Conservation (phyloP, 139 green algal species). For the Micromonas commoda region DNA sequence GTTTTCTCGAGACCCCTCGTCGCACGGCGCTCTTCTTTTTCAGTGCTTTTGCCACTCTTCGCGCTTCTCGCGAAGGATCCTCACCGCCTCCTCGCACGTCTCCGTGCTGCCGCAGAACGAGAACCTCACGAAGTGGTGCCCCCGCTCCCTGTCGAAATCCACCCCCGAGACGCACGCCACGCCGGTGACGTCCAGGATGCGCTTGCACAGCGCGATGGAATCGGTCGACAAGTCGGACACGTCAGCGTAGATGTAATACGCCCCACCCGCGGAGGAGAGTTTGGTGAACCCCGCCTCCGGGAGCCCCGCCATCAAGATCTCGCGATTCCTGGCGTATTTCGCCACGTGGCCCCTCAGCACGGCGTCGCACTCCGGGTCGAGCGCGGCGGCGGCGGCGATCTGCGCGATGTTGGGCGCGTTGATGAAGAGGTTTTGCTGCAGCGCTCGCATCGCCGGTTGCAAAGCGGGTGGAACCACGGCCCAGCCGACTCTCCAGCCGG, state of each 20-base stretch:
- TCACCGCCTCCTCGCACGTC: not conserved
- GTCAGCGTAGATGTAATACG: slow-evolving; percentile 36
- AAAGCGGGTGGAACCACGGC: slow-evolving; percentile 20
- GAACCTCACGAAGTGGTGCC: slow-evolving; percentile 27
- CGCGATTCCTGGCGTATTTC: slow-evolving; percentile 20
- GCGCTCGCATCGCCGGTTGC: not conserved
- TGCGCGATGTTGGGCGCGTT: slow-evolving; percentile 31
- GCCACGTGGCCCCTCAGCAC: slow-evolving; percentile 22
- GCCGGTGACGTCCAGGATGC: slow-evolving; percentile 15
- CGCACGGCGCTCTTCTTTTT: no score
- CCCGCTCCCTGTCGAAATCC: slow-evolving; percentile 25
- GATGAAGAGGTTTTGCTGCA: slow-evolving; percentile 32
- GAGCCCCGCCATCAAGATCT: slow-evolving; percentile 30
- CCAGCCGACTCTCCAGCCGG: slow-evolving; percentile 34
- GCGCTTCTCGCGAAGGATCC: not conserved
- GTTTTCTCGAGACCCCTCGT: no score
- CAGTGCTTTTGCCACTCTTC: not conserved
- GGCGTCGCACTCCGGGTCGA: slow-evolving; percentile 23
- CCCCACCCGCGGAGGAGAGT: slow-evolving; percentile 24
- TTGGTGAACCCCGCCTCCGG: slow-evolving; percentile 29
- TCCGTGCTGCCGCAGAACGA: slow-evolving; percentile 24
- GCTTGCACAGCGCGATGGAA: not conserved
- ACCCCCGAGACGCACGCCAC: slow-evolving; percentile 27
- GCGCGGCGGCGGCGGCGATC: slow-evolving; percentile 13
- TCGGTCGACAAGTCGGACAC: slow-evolving; percentile 14